phyloP scores from a whole-genome alignment of 139 green algal genomes.

The Micromonas commoda region DNA sequence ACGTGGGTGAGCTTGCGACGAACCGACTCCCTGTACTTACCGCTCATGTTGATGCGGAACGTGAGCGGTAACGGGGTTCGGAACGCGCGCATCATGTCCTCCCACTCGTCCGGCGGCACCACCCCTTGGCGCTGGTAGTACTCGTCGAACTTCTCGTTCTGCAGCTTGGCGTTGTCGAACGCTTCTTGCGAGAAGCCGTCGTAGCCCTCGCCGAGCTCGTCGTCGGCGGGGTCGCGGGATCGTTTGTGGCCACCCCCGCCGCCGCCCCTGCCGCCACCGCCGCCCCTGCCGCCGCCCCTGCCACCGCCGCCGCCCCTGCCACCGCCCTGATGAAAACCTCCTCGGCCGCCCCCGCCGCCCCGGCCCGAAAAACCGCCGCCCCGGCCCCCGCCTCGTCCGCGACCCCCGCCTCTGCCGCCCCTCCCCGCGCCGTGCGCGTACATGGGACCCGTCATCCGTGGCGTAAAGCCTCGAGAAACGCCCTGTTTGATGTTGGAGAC shows the following conservation, averaged over 20 bases:
- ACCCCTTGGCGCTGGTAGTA: conserved; percentile 69
- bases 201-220: neutral
- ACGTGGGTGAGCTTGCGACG: neutral
- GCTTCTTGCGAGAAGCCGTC: neutral
- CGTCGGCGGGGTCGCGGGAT: neutral
- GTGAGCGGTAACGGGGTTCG: conserved; percentile 75
- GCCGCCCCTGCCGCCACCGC: neutral
- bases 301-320: neutral
- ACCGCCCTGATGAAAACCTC: neutral
- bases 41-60: conserved; percentile 93
- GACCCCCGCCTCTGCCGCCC: too few relatives aligned
- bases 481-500: too few relatives aligned
- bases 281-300: neutral
- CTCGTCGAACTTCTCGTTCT: conserved; percentile 51
- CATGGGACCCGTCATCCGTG: too few relatives aligned
- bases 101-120: conserved; percentile 73
- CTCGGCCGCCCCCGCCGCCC: neutral
- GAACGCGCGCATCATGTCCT: conserved; percentile 70
- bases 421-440: too few relatives aligned
- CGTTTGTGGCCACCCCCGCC: neutral
- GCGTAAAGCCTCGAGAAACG: too few relatives aligned
- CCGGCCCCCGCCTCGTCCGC: neutral
- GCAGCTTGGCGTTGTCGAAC: neutral
- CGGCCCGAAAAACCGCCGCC: neutral
- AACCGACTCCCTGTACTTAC: conserved; percentile 38